Conservation (phyloP, 2,329 filamentous ascomycete genomes). For the Pezizomycotina sp. region DNA sequence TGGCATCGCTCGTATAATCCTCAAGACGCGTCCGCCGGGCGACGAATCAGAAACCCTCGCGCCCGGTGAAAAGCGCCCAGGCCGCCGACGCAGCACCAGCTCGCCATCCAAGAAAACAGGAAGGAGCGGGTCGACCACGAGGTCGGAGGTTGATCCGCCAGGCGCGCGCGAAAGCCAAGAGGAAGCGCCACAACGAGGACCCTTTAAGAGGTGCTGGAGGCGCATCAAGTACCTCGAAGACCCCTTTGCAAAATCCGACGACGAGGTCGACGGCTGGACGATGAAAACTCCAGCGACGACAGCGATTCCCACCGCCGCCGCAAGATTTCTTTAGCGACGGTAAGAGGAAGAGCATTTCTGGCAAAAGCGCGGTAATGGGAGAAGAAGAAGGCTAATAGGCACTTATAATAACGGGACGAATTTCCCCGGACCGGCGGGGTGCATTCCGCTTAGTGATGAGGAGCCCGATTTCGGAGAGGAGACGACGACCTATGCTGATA, state of each 20-base stretch:
- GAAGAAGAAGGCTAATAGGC: slow-evolving; percentile 8
- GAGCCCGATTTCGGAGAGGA: slow-evolving; percentile 62
- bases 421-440: slow-evolving; percentile 30
- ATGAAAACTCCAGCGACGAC: slow-evolving; percentile 25
- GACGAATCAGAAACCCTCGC: slow-evolving; percentile 35
- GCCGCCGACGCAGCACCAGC: slow-evolving; percentile 64
- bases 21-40: slow-evolving; percentile 44
- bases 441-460: slow-evolving; percentile 44
- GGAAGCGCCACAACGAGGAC: slow-evolving; percentile 47
- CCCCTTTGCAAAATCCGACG: slow-evolving; percentile 46
- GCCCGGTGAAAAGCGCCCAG: slow-evolving; percentile 46
- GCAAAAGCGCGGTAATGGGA: slow-evolving; percentile 41
- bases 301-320: slow-evolving; percentile 27
- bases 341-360: slow-evolving; percentile 30
- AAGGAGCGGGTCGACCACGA: slow-evolving; percentile 68
- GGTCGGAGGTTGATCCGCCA: slow-evolving; percentile 46
- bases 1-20: slow-evolving; percentile 31
- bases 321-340: slow-evolving; percentile 21
- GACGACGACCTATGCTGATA: slow-evolving; percentile 46
- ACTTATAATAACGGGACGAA: slow-evolving; percentile 20
- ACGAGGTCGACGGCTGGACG: slow-evolving; percentile 35
- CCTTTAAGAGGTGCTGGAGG: slow-evolving; percentile 48
- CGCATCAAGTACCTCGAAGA: slow-evolving; percentile 43
- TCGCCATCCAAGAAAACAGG: slow-evolving; percentile 63
- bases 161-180: slow-evolving; percentile 32